Base-by-base conservation (phyloP, 768 basidiomycete species). In the Podaxis sp. region DNA sequence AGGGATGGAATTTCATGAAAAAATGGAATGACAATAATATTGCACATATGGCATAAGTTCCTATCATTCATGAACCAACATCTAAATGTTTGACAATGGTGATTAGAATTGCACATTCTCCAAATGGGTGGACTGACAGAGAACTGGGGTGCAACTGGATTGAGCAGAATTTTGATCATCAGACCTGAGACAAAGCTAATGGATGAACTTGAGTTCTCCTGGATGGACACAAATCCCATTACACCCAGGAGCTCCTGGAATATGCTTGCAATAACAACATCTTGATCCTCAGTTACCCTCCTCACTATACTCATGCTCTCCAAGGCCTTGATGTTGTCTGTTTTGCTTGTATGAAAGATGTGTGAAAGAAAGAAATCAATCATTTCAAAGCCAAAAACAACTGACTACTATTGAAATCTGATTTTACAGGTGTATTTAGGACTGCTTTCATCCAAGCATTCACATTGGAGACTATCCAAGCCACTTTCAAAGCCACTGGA, bases 301-400 rank as follows among this genome's bases (percentile, higher is more conserved):
- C 75, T 12, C 78, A 80, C 53, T 78, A 75, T 63, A 80, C 75
- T 0, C 76, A 81, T 69, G 72, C 71, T 0, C 68, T 79, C 4
- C 80, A 82, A 65, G 77, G 79, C 8, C 75, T 82, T 22, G 77
- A 82, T 68, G 77, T 81, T 22, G 76, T 78, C 1, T 79, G 77
- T 63, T 82, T 82, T 66, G 75, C 71, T 26, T 69, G 57, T 57
- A 73, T 81, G 74, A 82, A 82, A 67, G 58, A 61, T 9, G 49
- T 19, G 64, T 71, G 66, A 67, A 70, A 71, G 36, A 24, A 68
- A 39, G 70, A 65, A 57, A 68, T 74, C 15, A 24, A 64, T 2
- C 12, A 39, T 22, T 77, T 71, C 48, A 69, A 77, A 63, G 57
- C 67, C 7, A 58, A 65, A 26, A 70, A 59, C 39, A 63, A 69